Conservation (phyloP, 2,329 filamentous ascomycete species). For the Xylaria sp. region DNA sequence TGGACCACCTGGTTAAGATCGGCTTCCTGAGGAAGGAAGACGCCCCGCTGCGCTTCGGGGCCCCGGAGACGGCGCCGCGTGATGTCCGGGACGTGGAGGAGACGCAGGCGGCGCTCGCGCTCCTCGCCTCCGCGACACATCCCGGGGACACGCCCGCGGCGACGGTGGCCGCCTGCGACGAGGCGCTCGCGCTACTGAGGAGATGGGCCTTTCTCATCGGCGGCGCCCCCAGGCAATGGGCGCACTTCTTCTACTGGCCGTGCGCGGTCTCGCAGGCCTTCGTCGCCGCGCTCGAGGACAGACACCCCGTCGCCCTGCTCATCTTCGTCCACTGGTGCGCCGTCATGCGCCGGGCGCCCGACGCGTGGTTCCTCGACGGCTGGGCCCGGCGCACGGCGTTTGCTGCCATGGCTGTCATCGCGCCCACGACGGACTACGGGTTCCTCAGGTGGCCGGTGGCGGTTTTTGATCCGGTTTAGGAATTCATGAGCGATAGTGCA, state of each 20-base stretch:
- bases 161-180: neutral
- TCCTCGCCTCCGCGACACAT: neutral
- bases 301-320: neutral
- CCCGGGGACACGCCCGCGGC: neutral
- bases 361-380: constrained; percentile 3
- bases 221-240: neutral
- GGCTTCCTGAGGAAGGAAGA: neutral
- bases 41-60: neutral
- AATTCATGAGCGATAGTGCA: neutral
- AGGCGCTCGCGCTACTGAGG: neutral
- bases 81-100: neutral
- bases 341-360: neutral
- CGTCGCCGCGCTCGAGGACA: neutral
- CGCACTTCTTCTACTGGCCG: constrained; percentile 11
- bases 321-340: constrained; percentile 10
- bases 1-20: neutral
- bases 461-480: neutral
- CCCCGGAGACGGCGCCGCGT: neutral
- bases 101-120: neutral
- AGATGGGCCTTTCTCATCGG: neutral
- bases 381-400: constrained; percentile 6
- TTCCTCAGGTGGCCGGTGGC: constrained; percentile 1
- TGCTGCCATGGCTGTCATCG: neutral
- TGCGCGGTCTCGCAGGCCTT: constrained; percentile 1
- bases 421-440: neutral